These are phyloP conservation scores for Yamadazyma buinensis DNA, from an alignment of 1,139 yeast genomes.

Conservation along the genomic window DNA sequence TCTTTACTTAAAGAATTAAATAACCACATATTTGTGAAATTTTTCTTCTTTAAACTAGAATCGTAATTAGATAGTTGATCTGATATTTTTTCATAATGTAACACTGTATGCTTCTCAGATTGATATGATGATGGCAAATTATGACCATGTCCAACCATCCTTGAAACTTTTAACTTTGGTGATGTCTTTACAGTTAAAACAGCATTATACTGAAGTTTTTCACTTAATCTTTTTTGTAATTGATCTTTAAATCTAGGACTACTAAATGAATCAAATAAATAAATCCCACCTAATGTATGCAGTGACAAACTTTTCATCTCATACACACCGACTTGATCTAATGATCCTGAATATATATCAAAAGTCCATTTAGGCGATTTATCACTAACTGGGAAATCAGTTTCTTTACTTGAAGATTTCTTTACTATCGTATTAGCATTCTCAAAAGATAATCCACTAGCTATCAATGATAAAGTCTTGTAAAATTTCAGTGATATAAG, in stretches of 20 bases:
- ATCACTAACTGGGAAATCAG: conserved; percentile 19
- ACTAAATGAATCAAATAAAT: conserved; percentile 23
- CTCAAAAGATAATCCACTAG: conserved; percentile 27
- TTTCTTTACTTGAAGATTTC: conserved; percentile 20
- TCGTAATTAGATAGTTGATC: conserved; percentile 33
- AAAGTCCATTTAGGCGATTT: conserved; percentile 27
- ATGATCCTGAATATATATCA: conserved; percentile 31
- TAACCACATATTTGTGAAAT: conserved; percentile 36
- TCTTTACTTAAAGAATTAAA: conserved; percentile 19
- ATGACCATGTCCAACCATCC: conserved; percentile 26
- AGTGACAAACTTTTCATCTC: conserved; percentile 34
- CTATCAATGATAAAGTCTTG: conserved; percentile 24
- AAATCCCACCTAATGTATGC: conserved; percentile 28
- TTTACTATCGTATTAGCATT: conserved; percentile 17
- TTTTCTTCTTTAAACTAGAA: conserved; percentile 24
- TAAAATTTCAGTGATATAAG: conserved; percentile 26
- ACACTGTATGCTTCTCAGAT: conserved; percentile 18
- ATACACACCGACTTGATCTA: conserved; percentile 40
- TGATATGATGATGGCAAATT: conserved; percentile 33
- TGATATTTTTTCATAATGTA: conserved; percentile 30
- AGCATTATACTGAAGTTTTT: conserved; percentile 9
- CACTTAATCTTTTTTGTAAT: neutral
- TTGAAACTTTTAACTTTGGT: conserved; percentile 25
- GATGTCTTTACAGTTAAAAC: conserved; percentile 32
- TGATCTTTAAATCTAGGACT: conserved; percentile 18